Conservation (phyloP, 2,329 filamentous ascomycete species). For the Thermothelomyces thermophilus region DNA sequence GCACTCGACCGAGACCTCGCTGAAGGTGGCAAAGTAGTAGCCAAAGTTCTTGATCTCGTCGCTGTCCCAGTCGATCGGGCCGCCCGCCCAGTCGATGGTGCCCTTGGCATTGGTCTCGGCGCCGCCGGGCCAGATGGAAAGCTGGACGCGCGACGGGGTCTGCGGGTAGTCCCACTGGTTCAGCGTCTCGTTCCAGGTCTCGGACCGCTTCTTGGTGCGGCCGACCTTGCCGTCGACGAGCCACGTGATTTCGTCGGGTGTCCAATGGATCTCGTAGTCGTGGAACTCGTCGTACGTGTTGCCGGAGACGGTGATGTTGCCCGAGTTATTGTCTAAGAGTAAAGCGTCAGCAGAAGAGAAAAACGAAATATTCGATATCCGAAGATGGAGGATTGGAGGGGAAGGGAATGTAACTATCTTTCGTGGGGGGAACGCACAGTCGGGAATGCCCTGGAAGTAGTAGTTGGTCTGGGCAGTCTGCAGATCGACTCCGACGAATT, state of each 20-base stretch:
- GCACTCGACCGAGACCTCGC: conserved; percentile 76
- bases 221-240: conserved; percentile 72
- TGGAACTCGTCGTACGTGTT: conserved; percentile 74
- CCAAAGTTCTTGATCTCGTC: conserved; percentile 72
- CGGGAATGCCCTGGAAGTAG: conserved; percentile 89
- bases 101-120: conserved; percentile 70
- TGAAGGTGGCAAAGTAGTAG: conserved; percentile 82
- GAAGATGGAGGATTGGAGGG: neutral
- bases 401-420: too few species aligned
- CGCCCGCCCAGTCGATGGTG: conserved; percentile 88
- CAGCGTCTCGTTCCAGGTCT: conserved; percentile 80
- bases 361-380: neutral
- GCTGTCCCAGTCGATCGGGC: conserved; percentile 78
- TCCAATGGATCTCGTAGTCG: conserved; percentile 91
- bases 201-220: conserved; percentile 65
- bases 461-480: conserved; percentile 82
- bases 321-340: conserved; percentile 63
- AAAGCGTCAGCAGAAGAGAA: neutral
- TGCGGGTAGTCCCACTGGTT: conserved; percentile 86
- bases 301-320: conserved; percentile 54
- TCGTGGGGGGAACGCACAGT: conserved; percentile 67
- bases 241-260: conserved; percentile 80
- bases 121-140: conserved; percentile 95
- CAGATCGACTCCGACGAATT: conserved; percentile 81
- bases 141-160: conserved; percentile 81